A percentile compares a stretch with the other conserved stretches of the same genome.
These are phyloP conservation scores for Ascosphaera acerosa DNA, from an alignment of 2,329 filamentous ascomycete species.

Conservation along the genomic window DNA sequence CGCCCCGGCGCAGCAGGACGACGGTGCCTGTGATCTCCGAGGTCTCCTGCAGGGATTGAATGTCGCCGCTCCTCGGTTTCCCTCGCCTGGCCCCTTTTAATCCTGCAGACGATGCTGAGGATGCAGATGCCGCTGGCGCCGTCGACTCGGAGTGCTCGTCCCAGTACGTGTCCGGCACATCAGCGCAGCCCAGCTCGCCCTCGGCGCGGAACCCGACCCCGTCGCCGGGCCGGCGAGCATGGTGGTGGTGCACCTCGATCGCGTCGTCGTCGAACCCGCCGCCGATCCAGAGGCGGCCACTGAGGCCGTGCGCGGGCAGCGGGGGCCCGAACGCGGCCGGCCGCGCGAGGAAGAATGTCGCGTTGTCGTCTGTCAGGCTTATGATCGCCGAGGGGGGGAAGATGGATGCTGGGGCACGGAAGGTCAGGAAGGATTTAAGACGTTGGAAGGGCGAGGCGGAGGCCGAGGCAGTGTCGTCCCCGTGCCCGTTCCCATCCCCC, in stretches of 20 bases:
- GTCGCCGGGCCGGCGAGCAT: too few species aligned
- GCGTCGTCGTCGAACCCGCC: conserved; percentile 70
- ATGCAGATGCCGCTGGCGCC: conserved; percentile 5
- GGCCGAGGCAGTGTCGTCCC: conserved; percentile 9
- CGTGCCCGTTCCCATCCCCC: too few species aligned
- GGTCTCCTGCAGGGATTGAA: conserved; percentile 70
- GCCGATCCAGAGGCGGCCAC: conserved; percentile 79
- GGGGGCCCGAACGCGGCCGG: conserved; percentile 80
- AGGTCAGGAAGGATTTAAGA: conserved; percentile 37
- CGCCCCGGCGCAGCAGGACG: conserved; percentile 70
- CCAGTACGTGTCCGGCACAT: conserved; percentile 70
- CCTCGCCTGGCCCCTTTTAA: conserved; percentile 14
- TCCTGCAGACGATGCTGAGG: background rate
- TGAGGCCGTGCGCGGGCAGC: conserved; percentile 50
- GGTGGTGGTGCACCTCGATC: conserved; percentile 12
- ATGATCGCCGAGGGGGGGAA: conserved; percentile 93
- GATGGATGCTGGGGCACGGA: conserved; percentile 54
- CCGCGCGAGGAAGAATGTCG: conserved; percentile 80
- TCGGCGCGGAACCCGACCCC: conserved; percentile 29
- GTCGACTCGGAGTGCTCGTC: conserved; percentile 21
- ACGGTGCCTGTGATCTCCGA: conserved; percentile 88
- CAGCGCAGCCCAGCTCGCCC: conserved; percentile 82
- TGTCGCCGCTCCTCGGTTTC: conserved; percentile 53
- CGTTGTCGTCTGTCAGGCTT: conserved; percentile 91
- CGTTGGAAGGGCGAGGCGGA: conserved; percentile 19